Evolutionary conservation across 495 filamentous ascomycete species (phyloP).

Genomic region (Corynascus novoguineensis): DNA sequence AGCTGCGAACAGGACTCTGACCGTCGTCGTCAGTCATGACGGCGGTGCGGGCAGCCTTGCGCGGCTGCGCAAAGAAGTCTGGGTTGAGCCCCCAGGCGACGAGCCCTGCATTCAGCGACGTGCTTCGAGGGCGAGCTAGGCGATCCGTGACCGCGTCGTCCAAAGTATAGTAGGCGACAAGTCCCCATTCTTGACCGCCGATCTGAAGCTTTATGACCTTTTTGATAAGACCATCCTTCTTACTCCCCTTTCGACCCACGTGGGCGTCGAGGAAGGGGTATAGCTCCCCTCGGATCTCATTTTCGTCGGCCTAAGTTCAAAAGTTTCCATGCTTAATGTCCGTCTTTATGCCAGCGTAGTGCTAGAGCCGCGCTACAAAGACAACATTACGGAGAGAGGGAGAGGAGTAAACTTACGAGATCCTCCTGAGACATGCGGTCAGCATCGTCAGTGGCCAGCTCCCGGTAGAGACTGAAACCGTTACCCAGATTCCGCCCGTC

Average conservation of each 20-base stretch:
- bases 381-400: neutral
- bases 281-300: neutral
- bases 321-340: too few species aligned
- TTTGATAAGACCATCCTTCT: constrained; percentile 43
- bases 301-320: neutral
- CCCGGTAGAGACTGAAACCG: constrained; percentile 86
- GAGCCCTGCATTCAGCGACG: neutral
- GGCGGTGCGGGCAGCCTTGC: neutral
- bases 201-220: constrained; percentile 82
- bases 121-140: constrained; percentile 28
- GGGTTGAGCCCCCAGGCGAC: neutral
- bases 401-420: neutral
- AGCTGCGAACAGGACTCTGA: too few species aligned
- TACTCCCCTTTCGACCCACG: neutral
- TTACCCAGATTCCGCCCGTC: constrained; percentile 74
- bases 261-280: neutral
- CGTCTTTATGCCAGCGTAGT: neutral
- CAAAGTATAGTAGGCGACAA: constrained; percentile 84
- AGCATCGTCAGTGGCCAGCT: constrained; percentile 54
- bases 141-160: constrained; percentile 56
- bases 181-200: constrained; percentile 63
- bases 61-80: neutral
- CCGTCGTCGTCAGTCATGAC: neutral
- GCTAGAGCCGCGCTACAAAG: neutral
- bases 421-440: neutral